Evolutionary conservation across 257 asterid genomes (phyloP), one percentile per base, ranked within the genome.

Genomic region (Scutellaria galericulata): DNA sequence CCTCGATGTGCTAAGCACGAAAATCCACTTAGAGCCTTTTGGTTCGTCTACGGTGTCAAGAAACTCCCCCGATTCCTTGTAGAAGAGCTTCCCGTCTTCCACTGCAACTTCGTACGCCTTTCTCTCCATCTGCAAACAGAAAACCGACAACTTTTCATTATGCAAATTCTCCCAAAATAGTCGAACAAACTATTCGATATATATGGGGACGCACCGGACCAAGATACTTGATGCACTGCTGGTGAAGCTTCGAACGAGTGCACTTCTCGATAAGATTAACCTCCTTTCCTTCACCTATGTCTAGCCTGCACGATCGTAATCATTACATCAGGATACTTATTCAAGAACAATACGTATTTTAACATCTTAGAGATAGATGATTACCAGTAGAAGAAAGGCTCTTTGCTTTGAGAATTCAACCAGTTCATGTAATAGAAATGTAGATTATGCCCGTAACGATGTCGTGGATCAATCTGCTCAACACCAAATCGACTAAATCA

Each of bases 301-400:
- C 97, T 15, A 93, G 87, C 98, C 98, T 90, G 85, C 71, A 72
- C 39, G 6, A 75, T 63, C 14, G 14, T 44, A 79, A 56, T 24
- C 51, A 7, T 68, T 57, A 52, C 52, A 41, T 71, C 48, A 87
- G 45, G 53, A 73, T 24, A 24, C 2, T 24, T 24, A 24, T 24
- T 24, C 27, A 24, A 24, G 27, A 24, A 24, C 27, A 24, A 24
- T 24, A 2, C 27, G 2, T 24, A 24, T 6, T 37, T 15, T 5
- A 22, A 41, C 37, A 3, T n/a, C 0, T 7, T 58, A 65, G 41
- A 78, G 56, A 81, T 54, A 46, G 53, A 80, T 55, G 50, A 11
- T 65, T 82, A 92, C 96, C 98, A 93, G 89, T 90, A 93, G 85
- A 93, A 90, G 88, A 93, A 93, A 72, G 98, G 98, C 45, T 93